phyloP scores from a whole-genome alignment of 1,284 basidiomycete species.

The Heterobasidion occidentale region DNA sequence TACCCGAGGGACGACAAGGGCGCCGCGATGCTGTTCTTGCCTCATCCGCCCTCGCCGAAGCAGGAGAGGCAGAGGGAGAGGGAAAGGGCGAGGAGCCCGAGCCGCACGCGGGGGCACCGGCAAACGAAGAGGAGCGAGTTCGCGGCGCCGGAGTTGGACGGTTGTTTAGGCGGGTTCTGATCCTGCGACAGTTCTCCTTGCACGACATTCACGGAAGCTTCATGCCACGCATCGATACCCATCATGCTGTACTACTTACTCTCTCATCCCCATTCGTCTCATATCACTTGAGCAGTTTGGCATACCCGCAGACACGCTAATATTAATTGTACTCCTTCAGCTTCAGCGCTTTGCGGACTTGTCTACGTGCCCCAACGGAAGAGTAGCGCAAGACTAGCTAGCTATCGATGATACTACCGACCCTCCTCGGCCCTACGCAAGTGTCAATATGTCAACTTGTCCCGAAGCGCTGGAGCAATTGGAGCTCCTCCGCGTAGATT shows the following conservation, averaged over 20 bases:
- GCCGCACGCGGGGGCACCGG: slow-evolving; percentile 3
- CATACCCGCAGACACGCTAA: not conserved
- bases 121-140: slow-evolving; percentile 19
- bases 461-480: no score
- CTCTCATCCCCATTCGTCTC: not conserved
- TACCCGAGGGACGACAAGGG: slow-evolving; percentile 21
- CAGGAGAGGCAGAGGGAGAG: slow-evolving; percentile 4
- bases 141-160: slow-evolving; percentile 23
- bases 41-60: slow-evolving; percentile 22
- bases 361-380: not conserved
- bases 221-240: not conserved
- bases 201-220: not conserved
- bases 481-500: no score
- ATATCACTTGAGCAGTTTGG: not conserved
- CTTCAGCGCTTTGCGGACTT: not conserved
- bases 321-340: not conserved
- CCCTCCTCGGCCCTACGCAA: no score
- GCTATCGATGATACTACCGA: not conserved
- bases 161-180: slow-evolving; percentile 42
- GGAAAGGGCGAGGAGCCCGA: slow-evolving; percentile 7
- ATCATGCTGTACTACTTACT: not conserved
- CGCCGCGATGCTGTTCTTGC: slow-evolving; percentile 30
- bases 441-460: no score
- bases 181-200: not conserved
- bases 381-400: not conserved